phyloP scores from a whole-genome alignment of 2,329 filamentous ascomycete species.

The Xylariaceae sp. region DNA sequence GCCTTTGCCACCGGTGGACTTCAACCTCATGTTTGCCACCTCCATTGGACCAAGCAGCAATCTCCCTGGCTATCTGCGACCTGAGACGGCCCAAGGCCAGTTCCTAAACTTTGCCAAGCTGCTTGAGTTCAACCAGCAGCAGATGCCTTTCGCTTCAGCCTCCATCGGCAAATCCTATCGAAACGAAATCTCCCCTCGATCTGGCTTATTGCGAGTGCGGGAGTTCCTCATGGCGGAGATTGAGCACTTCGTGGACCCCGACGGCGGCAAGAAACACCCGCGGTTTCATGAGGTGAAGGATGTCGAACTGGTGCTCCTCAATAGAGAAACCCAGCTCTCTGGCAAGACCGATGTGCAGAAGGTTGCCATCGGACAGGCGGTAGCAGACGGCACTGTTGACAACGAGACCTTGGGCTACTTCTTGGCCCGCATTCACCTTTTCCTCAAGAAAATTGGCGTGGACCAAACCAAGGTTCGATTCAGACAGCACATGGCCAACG shows the following conservation, averaged over 20 bases:
- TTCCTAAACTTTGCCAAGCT: constrained; percentile 97
- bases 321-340: constrained; percentile 77
- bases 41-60: constrained; percentile 90
- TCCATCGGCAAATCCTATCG: constrained; percentile 97
- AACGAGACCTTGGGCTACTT: constrained; percentile 99
- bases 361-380: constrained; percentile 79
- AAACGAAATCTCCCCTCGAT: constrained; percentile 93
- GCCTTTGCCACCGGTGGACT: constrained; percentile 75
- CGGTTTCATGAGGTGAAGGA: constrained; percentile 83
- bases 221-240: constrained; percentile 99
- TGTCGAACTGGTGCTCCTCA: constrained; percentile 76
- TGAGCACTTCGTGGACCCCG: constrained; percentile 91
- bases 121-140: constrained; percentile 89
- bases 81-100: constrained; percentile 96
- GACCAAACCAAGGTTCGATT: constrained; percentile 87
- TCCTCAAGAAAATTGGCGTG: constrained; percentile 82
- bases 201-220: constrained; percentile 85
- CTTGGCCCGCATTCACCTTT: constrained; percentile 85
- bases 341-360: constrained; percentile 73
- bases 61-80: constrained; percentile 76
- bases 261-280: constrained; percentile 88
- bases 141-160: constrained; percentile 95
- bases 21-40: constrained; percentile 91
- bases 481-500: constrained; percentile 77
- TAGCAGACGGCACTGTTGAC: constrained; percentile 76